Evolutionary conservation across 202 grass and related monocot genomes (phyloP), one percentile per base, ranked within the genome.

Genomic region (Zoysia matrella): DNA sequence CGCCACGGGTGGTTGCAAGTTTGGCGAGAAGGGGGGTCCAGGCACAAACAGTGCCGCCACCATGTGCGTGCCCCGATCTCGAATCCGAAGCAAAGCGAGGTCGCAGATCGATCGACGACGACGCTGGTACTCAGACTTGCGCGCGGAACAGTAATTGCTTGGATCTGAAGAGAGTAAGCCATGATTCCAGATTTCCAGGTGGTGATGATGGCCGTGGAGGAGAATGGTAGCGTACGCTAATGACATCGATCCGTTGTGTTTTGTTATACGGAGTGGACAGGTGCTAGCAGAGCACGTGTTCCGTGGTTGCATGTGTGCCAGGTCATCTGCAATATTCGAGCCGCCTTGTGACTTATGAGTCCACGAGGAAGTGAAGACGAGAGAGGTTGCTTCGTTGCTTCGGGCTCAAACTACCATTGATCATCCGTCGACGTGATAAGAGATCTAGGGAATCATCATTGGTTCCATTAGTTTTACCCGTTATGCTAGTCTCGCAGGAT

Each of bases 101-200:
- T 30, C 22, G 22, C 22, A 30, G 22, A 30, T 30, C 22, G 22
- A 30, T 30, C 22, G 22, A 30, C 22, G 22, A 30, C 22, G 22
- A 30, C 22, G 22, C 22, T 30, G 49, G 4, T 41, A 3, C 71
- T 51, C 42, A 61, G 44, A 52, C 8, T 48, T 84, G 41, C 51
- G 22, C 10, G 51, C 14, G 41, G 14, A 74, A 60, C 61, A 7
- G 69, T 80, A 86, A 74, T 80, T 18, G 51, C 61, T 86, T 80
- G 45, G 52, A 44, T 86, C 52, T 80, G 18, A 80, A 80, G 84
- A 74, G 51, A 60, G 61, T 52, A 52, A 77, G 53, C 44, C 6
- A 61, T 84, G 63, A 45, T 76, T 58, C 51, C 51, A 47, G 51
- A 51, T 5, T 47, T 7, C 51, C 51, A 47, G 51, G 64, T 5